A percentile compares a stretch with the other conserved stretches of the same genome.
These are phyloP conservation scores for Cyclostephanos tholiformis DNA, from an alignment of 108 stramenopile genomes.

Conservation along the genomic window DNA sequence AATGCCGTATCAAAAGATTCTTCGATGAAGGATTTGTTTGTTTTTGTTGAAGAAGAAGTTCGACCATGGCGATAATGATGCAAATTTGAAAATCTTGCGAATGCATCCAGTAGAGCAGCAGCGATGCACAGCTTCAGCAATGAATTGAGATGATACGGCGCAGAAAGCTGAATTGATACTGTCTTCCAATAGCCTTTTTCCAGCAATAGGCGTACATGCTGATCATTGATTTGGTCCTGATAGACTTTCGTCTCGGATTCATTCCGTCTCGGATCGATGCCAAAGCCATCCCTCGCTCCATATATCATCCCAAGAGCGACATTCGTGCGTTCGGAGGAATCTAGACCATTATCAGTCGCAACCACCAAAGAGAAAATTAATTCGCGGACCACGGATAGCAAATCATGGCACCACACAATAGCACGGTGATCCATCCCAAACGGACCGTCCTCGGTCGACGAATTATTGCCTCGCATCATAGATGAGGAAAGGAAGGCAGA, in stretches of 20 bases:
- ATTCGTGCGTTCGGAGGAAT: constrained; percentile 22
- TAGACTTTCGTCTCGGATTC: not conserved
- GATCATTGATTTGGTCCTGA: constrained; percentile 5
- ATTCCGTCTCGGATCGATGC: not conserved
- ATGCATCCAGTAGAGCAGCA: constrained; percentile 20
- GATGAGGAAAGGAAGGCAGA: constrained; percentile 35
- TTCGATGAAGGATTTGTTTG: not conserved
- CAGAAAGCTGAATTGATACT: constrained; percentile 40
- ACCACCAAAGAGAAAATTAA: constrained; percentile 52
- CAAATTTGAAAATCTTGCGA: constrained; percentile 9
- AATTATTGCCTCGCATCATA: not conserved
- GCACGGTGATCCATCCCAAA: constrained; percentile 86
- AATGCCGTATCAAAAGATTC: constrained; percentile 4
- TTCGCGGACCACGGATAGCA: constrained; percentile 58
- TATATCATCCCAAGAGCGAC: constrained; percentile 15
- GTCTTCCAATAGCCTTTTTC: constrained; percentile 25
- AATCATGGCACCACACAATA: constrained; percentile 83
- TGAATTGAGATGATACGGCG: constrained; percentile 46
- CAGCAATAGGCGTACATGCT: constrained; percentile 13
- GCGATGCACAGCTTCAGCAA: constrained; percentile 36
- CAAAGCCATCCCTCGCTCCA: constrained; percentile 1
- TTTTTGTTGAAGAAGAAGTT: not conserved
- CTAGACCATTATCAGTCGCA: constrained; percentile 29
- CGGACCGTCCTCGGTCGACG: not conserved
- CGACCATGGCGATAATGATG: not conserved